Base-by-base conservation (phyloP, 1,284 basidiomycete species). In the Stygiomarasmius scandens region DNA sequence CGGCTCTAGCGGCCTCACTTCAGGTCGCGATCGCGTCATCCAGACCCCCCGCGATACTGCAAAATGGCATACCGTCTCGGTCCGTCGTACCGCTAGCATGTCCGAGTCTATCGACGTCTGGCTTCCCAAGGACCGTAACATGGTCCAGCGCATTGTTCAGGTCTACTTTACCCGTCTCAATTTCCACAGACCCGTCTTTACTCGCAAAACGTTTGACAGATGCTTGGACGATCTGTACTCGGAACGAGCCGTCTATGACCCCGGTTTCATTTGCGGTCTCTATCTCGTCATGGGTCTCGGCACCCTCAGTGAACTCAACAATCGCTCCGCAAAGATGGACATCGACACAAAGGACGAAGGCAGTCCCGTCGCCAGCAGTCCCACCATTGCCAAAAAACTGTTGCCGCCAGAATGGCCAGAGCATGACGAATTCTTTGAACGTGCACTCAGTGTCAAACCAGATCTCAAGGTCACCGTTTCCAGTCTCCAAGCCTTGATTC, bases 351-450 rank as follows among this genome's bases (percentile, higher is more conserved):
- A 25, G 53, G 71, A 72, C 32, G 66, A 64, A n/a, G 60, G 51
- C 22, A 22, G 20, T 47, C 45, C 20, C 43, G 32, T 14, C 22
- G n/a, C 22, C 38, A 14, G 19, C 20, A 47, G 20, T 19, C 52
- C 20, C 12, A 19, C n/a, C 36, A 29, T 34, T 20, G 46, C 24
- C 47, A 49, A 47, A 48, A 36, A 38, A 25, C 53, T n/a, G n/a
- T 43, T 91, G 76, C 84, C 86, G 8, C 67, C 73, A 1, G 85
- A 86, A 57, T 93, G 90, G 90, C 90, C 90, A 5, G 82, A 83
- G 32, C 87, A 91, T 59, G 87, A 89, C 58, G 89, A 92, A 65
- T 91, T 93, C 69, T 92, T 92, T 69, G 84, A 89, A 60, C 79
- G 86, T 25, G 90, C 90, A 3, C 71, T 93, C 2, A 78, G 81